Percentiles rank a stretch among this genome's conserved stretches.
These are phyloP conservation scores for Solanum chacoense DNA, from an alignment of 305 asterid species.

Conservation along the genomic window DNA sequence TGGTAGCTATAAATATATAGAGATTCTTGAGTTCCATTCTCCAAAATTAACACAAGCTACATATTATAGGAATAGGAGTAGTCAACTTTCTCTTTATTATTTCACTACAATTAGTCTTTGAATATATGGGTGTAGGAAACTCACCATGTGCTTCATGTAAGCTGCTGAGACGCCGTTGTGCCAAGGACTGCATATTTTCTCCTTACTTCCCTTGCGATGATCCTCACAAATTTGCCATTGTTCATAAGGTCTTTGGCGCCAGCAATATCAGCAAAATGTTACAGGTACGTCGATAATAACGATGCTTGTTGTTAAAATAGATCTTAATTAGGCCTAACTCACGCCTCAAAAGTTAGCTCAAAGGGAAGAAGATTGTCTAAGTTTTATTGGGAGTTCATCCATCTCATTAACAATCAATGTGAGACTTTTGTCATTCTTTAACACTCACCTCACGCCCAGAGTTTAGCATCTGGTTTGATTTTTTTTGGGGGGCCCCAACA, in stretches of 20 bases:
- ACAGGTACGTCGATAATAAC: constrained; percentile 22
- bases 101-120: background rate
- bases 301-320: background rate
- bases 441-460: background rate
- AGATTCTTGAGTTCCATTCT: background rate
- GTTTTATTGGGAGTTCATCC: background rate
- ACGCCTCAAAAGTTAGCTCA: too few species aligned
- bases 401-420: too few species aligned
- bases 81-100: background rate
- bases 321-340: background rate
- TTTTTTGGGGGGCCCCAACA: background rate
- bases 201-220: constrained; percentile 69
- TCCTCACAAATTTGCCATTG: constrained; percentile 67
- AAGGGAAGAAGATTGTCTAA: background rate
- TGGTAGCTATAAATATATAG: background rate
- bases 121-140: constrained; percentile 20
- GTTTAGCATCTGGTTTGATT: background rate
- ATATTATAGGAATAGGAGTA: background rate
- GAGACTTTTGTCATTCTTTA: background rate
- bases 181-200: constrained; percentile 58
- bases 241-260: constrained; percentile 77
- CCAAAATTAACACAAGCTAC: background rate
- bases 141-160: constrained; percentile 83
- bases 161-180: constrained; percentile 68
- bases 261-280: constrained; percentile 71